phyloP scores from a whole-genome alignment of 2,329 filamentous ascomycete genomes.

The Xylaria sp. region DNA sequence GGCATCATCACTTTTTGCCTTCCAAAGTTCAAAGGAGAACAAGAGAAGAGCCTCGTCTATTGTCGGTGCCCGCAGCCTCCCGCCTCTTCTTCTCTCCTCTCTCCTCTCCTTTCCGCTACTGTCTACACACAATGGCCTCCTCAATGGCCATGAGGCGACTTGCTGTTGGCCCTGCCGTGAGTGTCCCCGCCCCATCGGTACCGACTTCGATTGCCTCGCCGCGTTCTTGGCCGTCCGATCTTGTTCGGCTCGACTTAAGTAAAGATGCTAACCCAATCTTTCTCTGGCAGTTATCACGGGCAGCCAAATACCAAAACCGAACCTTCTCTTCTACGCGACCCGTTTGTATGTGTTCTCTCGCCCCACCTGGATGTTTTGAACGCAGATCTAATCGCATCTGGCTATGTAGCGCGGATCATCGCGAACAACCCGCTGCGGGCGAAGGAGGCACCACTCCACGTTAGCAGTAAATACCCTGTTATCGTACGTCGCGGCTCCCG shows the following conservation, averaged over 20 bases:
- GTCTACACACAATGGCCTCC: conserved; percentile 54
- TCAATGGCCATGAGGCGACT: conserved; percentile 67
- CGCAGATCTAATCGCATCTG: conserved; percentile 15
- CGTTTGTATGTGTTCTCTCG: conserved; percentile 60
- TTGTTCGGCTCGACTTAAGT: conserved; percentile 3
- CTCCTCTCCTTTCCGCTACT: conserved; percentile 20
- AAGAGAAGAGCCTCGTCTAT: conserved; percentile 32
- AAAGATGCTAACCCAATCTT: conserved; percentile 12
- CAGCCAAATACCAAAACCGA: conserved; percentile 67
- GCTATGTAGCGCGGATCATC: conserved; percentile 73
- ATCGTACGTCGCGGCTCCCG: conserved; percentile 64
- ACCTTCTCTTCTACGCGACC: conserved; percentile 86
- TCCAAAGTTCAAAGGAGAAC: conserved; percentile 35
- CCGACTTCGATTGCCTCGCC: conserved; percentile 22
- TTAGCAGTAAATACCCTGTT: conserved; percentile 90
- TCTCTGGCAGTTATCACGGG: conserved; percentile 60
- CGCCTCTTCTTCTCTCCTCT: conserved; percentile 21
- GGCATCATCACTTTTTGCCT: conserved; percentile 34
- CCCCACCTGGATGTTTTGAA: background rate
- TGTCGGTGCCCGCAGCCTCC: conserved; percentile 19
- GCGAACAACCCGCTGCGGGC: conserved; percentile 84
- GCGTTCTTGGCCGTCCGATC: conserved; percentile 8
- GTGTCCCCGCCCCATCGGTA: conserved; percentile 39
- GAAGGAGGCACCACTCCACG: conserved; percentile 86
- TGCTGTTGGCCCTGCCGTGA: conserved; percentile 58